Conservation (phyloP, 2,329 filamentous ascomycete species). For the Apiospora malaysiana region DNA sequence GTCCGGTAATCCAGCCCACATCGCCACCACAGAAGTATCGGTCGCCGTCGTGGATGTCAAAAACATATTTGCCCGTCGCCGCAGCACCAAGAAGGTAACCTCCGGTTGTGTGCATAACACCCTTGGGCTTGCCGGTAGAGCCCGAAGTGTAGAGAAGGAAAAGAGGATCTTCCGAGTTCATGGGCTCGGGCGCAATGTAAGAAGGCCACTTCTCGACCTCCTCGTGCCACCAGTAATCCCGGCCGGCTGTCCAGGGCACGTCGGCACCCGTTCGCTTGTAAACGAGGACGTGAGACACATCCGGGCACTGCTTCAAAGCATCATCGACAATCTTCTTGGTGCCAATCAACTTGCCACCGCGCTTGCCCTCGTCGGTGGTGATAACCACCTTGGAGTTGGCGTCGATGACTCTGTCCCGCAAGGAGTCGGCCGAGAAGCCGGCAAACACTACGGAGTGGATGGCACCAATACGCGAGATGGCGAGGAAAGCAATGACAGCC, state of each 20-base stretch:
- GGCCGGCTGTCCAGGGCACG: constrained; percentile 85
- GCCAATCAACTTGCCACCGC: constrained; percentile 94
- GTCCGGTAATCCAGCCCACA: constrained; percentile 98
- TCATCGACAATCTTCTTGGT: constrained; percentile 99
- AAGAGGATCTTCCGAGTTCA: constrained; percentile 93
- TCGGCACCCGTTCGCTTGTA: constrained; percentile 95
- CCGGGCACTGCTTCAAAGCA: constrained; percentile 92
- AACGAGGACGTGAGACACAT: constrained; percentile 84
- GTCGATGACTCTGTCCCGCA: constrained; percentile 93
- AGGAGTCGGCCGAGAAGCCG: constrained; percentile 94
- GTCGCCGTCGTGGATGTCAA: constrained; percentile 94
- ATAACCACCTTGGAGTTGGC: constrained; percentile 92
- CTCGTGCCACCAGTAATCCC: constrained; percentile 98
- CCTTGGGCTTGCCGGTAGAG: constrained; percentile 98
- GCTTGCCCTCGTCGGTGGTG: constrained; percentile 96
- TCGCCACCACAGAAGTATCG: constrained; percentile 98
- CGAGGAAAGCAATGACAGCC: constrained; percentile 88
- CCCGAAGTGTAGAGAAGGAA: constrained; percentile 98
- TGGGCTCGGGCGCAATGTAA: constrained; percentile 86
- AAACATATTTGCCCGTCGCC: constrained; percentile 96
- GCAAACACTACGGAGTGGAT: constrained; percentile 98
- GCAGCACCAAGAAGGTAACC: constrained; percentile 96
- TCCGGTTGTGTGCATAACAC: constrained; percentile 95
- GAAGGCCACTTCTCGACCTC: constrained; percentile 95
- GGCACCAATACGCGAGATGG: constrained; percentile 89